phyloP scores from a whole-genome alignment of 176 grass and related monocot species.

The Oryza brachyantha region DNA sequence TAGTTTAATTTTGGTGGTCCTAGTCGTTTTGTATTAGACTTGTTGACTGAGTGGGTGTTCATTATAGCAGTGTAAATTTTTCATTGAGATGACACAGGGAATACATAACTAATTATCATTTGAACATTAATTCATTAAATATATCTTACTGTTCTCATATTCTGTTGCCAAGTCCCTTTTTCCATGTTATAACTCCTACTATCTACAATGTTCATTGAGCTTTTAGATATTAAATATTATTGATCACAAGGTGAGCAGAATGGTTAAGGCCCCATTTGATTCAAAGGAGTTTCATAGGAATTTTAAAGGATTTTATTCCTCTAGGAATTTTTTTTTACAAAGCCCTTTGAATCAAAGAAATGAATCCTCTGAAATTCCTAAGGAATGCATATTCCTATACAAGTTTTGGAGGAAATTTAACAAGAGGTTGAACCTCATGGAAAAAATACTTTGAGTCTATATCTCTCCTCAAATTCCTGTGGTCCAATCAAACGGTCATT shows the following conservation, averaged over 20 bases:
- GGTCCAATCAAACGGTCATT: no score
- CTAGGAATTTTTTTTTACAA: no score
- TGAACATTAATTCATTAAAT: not conserved
- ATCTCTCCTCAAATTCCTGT: no score
- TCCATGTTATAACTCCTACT: constrained; percentile 15
- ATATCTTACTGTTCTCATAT: not conserved
- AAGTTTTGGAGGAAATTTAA: no score
- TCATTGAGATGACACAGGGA: not conserved
- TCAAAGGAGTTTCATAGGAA: no score
- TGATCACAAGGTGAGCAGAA: not conserved
- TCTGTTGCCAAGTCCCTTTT: not conserved
- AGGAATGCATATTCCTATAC: no score
- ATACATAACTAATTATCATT: not conserved
- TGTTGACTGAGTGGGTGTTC: constrained; percentile 10
- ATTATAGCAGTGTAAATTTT: not conserved
- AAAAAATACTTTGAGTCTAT: no score
- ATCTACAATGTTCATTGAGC: not conserved
- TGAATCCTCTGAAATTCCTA: no score
- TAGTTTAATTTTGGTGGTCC: not conserved
- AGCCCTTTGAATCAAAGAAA: no score
- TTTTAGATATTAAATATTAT: not conserved
- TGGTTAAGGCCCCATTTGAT: no score
- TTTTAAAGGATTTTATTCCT: no score
- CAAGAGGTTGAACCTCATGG: no score
- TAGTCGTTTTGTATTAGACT: not conserved